Base-by-base conservation (phyloP, 257 asterid species). In the Solanum ossicruentum region DNA sequence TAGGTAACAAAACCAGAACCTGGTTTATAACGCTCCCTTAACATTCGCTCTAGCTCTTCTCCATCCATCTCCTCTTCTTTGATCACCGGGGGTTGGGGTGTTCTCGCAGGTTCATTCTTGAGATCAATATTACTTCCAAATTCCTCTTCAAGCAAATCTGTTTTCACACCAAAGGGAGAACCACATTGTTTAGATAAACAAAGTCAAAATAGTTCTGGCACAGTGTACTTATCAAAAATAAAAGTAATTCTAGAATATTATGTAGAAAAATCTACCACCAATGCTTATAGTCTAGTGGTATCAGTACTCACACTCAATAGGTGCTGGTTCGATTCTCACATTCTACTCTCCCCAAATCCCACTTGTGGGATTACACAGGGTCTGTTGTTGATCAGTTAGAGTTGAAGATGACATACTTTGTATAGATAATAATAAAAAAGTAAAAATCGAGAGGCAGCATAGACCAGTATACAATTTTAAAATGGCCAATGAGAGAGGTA, bases 51-150 rank as follows among this genome's bases (percentile, higher is more conserved):
- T 39, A 88, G 86, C 87, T 95, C 99, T 28, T 92, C 99, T 85
- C 93, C 98, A 17, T 92, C 89, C 91, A 93, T 84, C 55, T 84
- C 94, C 86, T 97, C 99, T 90, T 91, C 97, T 85, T 97, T 97
- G 67, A 92, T 61, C 87, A 86, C 32, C n/a, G 91, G 92, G 83
- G 58, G 28, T 26, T 43, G 65, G 43, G 93, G 86, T 12, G 83
- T 89, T 57, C 90, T 92, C 61, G 80, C 92, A 71, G 93, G 87
- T 83, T 90, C 94, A 23, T 85, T 85, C 69, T 84, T 87, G 83
- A 36, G 84, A 65, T 87, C 80, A 16, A 81, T 77, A 73, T 86
- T 91, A 28, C 79, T 23, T 21, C 70, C 87, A 70, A 88, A 84
- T 49, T 90, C 96, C 12, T 92, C 96, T 54, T 92, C 97, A 43